Evolutionary conservation across 2,329 filamentous ascomycete genomes (phyloP).

Genomic region (Paracoccidioides brasiliensis): DNA sequence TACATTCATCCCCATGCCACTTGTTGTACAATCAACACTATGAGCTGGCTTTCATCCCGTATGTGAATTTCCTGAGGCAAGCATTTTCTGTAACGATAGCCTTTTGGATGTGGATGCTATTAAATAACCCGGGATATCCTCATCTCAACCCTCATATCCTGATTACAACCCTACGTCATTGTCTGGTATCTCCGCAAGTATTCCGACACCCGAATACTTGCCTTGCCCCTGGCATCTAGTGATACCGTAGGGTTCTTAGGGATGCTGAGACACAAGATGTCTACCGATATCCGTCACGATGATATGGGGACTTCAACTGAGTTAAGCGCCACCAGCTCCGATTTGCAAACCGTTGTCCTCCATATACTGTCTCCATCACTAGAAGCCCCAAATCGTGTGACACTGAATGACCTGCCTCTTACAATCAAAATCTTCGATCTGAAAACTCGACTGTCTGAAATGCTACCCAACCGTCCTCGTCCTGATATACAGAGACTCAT

Average conservation of each 20-base stretch:
- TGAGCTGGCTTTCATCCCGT: background rate
- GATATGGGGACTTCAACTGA: background rate
- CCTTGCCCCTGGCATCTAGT: background rate
- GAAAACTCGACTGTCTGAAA: constrained; percentile 39
- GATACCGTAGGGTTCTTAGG: background rate
- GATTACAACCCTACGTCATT: background rate
- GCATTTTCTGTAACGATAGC: background rate
- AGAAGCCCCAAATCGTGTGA: constrained; percentile 25
- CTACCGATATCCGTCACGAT: background rate
- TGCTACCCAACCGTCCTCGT: constrained; percentile 34
- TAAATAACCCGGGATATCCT: background rate
- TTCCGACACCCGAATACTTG: background rate
- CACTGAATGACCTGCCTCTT: constrained; percentile 24
- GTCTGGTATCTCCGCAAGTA: background rate
- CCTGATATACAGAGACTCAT: constrained; percentile 43
- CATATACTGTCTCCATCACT: constrained; percentile 31
- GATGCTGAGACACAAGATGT: background rate
- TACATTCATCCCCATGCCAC: background rate
- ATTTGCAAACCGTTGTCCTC: constrained; percentile 17
- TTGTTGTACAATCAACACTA: background rate
- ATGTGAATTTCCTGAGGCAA: background rate
- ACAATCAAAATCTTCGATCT: constrained; percentile 38
- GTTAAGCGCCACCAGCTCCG: background rate
- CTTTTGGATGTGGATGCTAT: background rate
- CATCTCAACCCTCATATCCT: background rate